phyloP scores from a whole-genome alignment of 2,329 filamentous ascomycete genomes.

The Aspergillus awamori region DNA sequence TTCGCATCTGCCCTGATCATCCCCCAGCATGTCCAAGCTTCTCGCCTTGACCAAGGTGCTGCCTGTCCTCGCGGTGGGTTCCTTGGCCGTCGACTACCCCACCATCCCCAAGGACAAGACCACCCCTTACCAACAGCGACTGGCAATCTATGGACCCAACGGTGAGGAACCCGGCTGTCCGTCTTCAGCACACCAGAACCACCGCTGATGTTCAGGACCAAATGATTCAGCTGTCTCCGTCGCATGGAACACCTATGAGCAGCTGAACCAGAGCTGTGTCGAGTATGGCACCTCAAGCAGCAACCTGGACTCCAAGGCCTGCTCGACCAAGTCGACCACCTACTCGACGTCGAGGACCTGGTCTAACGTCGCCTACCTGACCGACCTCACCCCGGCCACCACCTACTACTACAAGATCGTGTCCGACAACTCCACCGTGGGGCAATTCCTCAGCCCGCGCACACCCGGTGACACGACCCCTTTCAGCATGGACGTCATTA shows the following conservation, averaged over 20 bases:
- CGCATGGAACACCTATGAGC: conserved; percentile 60
- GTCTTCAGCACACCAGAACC: no score
- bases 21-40: neutral
- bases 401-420: conserved; percentile 64
- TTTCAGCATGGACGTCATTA: conserved; percentile 57
- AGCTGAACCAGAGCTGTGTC: conserved; percentile 53
- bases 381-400: conserved; percentile 53
- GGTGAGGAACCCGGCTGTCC: conserved; percentile 38
- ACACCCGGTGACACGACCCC: conserved; percentile 57
- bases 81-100: conserved; percentile 44
- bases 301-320: conserved; percentile 45
- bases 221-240: conserved; percentile 51
- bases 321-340: conserved; percentile 53
- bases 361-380: conserved; percentile 54
- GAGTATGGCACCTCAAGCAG: conserved; percentile 52
- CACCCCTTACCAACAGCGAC: conserved; percentile 58
- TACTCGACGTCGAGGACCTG: conserved; percentile 60
- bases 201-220: neutral
- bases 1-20: neutral
- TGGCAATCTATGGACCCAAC: conserved; percentile 55
- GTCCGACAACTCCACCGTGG: conserved; percentile 58
- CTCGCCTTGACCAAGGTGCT: conserved; percentile 23
- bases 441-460: conserved; percentile 59
- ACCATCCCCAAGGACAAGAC: conserved; percentile 53
- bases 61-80: conserved; percentile 31